Base-by-base conservation (phyloP, 345 rosid species). In the Citrus mangshanensis region DNA sequence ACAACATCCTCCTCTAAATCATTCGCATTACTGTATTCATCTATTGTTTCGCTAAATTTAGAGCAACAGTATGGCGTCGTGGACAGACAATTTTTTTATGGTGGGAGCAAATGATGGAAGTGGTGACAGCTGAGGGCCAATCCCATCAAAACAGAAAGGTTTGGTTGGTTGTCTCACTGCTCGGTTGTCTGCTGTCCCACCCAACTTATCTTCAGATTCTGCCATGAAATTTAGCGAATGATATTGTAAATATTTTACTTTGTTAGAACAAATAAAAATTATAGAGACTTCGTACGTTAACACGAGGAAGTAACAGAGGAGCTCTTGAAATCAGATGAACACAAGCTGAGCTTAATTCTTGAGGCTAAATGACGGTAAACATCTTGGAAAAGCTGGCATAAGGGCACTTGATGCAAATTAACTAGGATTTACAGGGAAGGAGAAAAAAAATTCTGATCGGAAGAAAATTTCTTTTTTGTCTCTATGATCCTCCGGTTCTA, bases 401-500 rank as follows among this genome's bases (percentile, higher is more conserved):
- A 30, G 12, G 42, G 21, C 37, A 55, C 9, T 34, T 34, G 32
- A 25, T 7, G 68, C 22, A 56, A 67, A 56, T 54, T 60, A 3
- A 61, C 24, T 27, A 68, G 34, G 61, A 56, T 74, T 38, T 75
- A 80, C 80, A 59, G 13, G 16, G 14, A 1, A 61, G 3, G 49
- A 9, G 8, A 6, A 42, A 28, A 35, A 35, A 59, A 46, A 51
- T 14, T 24, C 51, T n/a, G 74, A 49, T 9, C 21, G 24, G 58
- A 51, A 30, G 72, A n/a, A 16, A 14, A 13, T 9, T 37, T 8
- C 7, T 7, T 54, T 72, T 22, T 7, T 22, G 19, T 72, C 18
- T 54, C 55, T 78, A 73, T 56, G 87, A 35, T 16, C 66, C 79
- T 4, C 87, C 83, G 78, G 68, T 83, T 37, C 89, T 92, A n/a